These are phyloP conservation scores for Citeromyces matritensis DNA, from an alignment of 805 yeast species.

Conservation along the genomic window DNA sequence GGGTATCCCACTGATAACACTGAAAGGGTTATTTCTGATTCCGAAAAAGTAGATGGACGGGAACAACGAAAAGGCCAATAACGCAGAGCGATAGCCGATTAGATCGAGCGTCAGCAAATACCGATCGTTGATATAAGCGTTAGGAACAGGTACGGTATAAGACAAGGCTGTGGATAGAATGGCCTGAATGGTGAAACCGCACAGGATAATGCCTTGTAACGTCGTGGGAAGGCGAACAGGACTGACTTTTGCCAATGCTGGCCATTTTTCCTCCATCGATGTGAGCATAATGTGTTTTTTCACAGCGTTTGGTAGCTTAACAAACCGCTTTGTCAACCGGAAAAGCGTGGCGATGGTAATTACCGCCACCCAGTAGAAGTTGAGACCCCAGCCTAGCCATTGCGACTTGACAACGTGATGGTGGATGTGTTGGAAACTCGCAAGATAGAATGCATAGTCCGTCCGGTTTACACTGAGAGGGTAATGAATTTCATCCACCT, in stretches of 20 bases:
- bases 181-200: conserved; percentile 13
- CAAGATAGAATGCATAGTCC: no score
- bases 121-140: conserved; percentile 16
- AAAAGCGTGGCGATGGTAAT: conserved; percentile 14
- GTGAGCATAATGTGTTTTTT: conserved; percentile 3
- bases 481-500: no score
- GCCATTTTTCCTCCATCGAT: neutral
- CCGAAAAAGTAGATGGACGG: conserved; percentile 42
- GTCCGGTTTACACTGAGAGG: no score
- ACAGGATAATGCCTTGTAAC: conserved; percentile 12
- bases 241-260: neutral
- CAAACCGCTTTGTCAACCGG: conserved; percentile 6
- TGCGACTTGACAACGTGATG: conserved; percentile 20
- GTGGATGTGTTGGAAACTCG: no score
- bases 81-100: conserved; percentile 43
- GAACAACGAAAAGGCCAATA: conserved; percentile 23
- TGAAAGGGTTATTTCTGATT: conserved; percentile 39
- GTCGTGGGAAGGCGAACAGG: conserved; percentile 5
- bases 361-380: conserved; percentile 23
- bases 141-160: conserved; percentile 18
- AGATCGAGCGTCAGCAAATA: conserved; percentile 17
- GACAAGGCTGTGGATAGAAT: conserved; percentile 18
- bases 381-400: conserved; percentile 27
- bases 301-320: neutral
- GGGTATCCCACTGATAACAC: conserved; percentile 35